phyloP scores from a whole-genome alignment of 768 basidiomycete species.

The Tricholoma terreum region DNA sequence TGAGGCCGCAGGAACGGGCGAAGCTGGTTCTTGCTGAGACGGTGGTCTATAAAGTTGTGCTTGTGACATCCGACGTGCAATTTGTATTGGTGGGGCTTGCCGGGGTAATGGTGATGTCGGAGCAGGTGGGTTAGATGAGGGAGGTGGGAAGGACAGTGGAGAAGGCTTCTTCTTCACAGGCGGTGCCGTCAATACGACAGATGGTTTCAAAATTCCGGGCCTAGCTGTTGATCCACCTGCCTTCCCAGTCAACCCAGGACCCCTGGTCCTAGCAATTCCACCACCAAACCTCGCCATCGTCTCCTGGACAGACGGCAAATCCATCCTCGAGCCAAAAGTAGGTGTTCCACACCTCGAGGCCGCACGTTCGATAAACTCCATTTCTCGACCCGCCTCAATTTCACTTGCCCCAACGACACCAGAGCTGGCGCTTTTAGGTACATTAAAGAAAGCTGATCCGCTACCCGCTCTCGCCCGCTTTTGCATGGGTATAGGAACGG shows the following conservation, averaged over 20 bases:
- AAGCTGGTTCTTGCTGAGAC: slow-evolving; percentile 9
- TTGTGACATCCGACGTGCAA: slow-evolving; percentile 19
- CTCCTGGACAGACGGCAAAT: slow-evolving; percentile 45
- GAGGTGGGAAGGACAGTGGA: slow-evolving; percentile 25
- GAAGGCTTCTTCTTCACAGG: slow-evolving; percentile 33
- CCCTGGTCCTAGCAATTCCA: slow-evolving; percentile 13
- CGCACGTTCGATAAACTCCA: slow-evolving; percentile 40
- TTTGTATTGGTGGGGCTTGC: slow-evolving; percentile 13
- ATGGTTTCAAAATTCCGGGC: slow-evolving; percentile 20
- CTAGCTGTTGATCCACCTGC: background rate
- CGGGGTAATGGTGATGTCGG: slow-evolving; percentile 8
- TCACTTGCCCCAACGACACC: slow-evolving; percentile 5
- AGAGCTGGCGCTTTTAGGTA: background rate
- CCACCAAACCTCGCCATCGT: slow-evolving; percentile 39
- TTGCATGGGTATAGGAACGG: slow-evolving; percentile 46
- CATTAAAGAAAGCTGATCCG: slow-evolving; percentile 23
- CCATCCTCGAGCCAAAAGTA: slow-evolving; percentile 55
- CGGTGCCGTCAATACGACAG: slow-evolving; percentile 17
- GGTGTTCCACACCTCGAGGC: slow-evolving; percentile 58
- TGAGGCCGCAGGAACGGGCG: slow-evolving; percentile 12
- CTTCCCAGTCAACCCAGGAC: slow-evolving; percentile 10
- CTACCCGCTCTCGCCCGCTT: slow-evolving; percentile 19
- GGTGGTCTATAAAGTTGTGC: slow-evolving; percentile 20
- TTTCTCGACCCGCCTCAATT: slow-evolving; percentile 18
- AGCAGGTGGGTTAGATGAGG: slow-evolving; percentile 16